phyloP scores from a whole-genome alignment of 768 basidiomycete species.

The Piloderma croceum region DNA sequence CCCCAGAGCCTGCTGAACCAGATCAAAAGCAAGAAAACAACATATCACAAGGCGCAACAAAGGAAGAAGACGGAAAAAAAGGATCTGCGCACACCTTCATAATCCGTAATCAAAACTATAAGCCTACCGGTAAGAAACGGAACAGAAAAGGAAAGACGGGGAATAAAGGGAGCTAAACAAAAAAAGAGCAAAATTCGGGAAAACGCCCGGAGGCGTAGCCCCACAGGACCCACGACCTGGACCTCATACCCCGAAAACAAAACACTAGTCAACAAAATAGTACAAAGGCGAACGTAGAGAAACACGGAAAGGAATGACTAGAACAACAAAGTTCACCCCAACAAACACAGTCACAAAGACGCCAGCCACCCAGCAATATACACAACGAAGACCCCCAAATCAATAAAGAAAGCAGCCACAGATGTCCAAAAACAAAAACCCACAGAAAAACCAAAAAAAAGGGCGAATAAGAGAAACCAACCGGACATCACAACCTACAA shows the following conservation, averaged over 20 bases:
- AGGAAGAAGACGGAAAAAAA: not conserved
- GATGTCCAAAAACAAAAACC: slow-evolving; percentile 59
- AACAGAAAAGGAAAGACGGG: not conserved
- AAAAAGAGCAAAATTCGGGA: no score
- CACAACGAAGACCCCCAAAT: no score
- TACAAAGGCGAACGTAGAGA: no score
- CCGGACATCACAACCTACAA: slow-evolving; percentile 72
- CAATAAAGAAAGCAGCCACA: no score
- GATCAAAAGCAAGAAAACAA: slow-evolving; percentile 53
- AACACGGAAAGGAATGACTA: no score
- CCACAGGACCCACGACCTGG: no score
- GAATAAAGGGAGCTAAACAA: not conserved
- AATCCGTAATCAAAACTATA: not conserved
- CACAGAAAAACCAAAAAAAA: slow-evolving; percentile 62
- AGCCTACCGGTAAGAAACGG: no score
- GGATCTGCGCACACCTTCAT: not conserved
- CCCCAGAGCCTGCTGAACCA: slow-evolving; percentile 68
- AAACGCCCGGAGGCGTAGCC: no score
- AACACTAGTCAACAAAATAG: no score
- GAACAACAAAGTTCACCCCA: no score
- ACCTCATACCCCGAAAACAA: no score
- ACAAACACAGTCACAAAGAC: no score
- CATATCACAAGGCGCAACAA: slow-evolving; percentile 21
- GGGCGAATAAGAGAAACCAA: slow-evolving; percentile 57
- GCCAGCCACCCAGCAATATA: not conserved